Evolutionary conservation across 208 protist species (phyloP).

Genomic region (Novymonas esmeraldas): DNA sequence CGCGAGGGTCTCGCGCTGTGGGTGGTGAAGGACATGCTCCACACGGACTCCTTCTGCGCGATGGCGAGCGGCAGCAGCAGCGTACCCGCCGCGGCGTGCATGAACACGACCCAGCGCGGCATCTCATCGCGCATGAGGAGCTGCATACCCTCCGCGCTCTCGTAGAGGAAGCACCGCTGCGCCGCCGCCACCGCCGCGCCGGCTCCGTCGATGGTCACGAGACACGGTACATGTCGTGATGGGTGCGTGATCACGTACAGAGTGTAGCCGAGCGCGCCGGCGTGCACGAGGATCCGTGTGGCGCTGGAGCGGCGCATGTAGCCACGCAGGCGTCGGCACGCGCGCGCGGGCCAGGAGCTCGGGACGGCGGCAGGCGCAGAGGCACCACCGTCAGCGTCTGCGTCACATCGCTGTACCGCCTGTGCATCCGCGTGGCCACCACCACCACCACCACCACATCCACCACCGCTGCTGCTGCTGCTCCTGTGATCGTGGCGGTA

Average conservation of each 20-base stretch:
- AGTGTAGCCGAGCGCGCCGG: conserved; percentile 14
- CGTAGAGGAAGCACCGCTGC: conserved; percentile 29
- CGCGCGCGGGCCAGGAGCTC: neutral
- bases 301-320: conserved; percentile 32
- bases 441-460: no score
- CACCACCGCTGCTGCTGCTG: no score
- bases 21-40: conserved; percentile 20
- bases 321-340: conserved; percentile 1
- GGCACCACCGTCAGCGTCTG: neutral
- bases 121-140: conserved; percentile 30
- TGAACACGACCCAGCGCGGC: conserved; percentile 7
- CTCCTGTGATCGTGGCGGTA: neutral
- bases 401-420: neutral
- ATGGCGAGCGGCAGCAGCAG: conserved; percentile 30
- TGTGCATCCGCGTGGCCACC: no score
- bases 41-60: conserved; percentile 32
- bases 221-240: conserved; percentile 23
- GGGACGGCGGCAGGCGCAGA: neutral
- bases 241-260: conserved; percentile 23
- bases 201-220: conserved; percentile 2
- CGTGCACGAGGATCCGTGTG: conserved; percentile 27
- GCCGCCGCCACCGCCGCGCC: neutral
- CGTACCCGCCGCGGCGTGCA: conserved; percentile 22
- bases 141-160: conserved; percentile 38
- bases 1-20: neutral